These are phyloP conservation scores for Collybia sordida DNA, from an alignment of 768 basidiomycete species.

Conservation along the genomic window DNA sequence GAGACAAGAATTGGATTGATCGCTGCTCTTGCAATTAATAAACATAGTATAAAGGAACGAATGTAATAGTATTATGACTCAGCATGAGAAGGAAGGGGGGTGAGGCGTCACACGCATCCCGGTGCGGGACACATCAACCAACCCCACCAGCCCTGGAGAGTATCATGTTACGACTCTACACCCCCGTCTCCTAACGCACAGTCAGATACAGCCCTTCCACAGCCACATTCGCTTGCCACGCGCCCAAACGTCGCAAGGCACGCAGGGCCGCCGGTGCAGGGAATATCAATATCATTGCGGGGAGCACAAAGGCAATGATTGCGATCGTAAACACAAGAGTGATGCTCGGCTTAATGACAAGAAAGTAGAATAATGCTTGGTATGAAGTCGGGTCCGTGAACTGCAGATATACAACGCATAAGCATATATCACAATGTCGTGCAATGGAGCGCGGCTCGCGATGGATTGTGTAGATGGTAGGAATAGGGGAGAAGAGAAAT, in stretches of 20 bases:
- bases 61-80: too few species aligned
- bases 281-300: constrained; percentile 56
- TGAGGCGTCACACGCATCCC: too few species aligned
- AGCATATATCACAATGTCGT: too few species aligned
- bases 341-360: constrained; percentile 83
- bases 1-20: too few species aligned
- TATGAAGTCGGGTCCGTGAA: constrained; percentile 83
- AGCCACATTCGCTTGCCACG: constrained; percentile 84
- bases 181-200: constrained; percentile 37
- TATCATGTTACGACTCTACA: too few species aligned
- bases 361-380: constrained; percentile 85
- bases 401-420: constrained; percentile 29
- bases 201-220: constrained; percentile 64
- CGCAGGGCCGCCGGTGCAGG: constrained; percentile 71
- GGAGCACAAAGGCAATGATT: constrained; percentile 55
- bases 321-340: constrained; percentile 63
- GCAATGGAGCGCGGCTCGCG: too few species aligned
- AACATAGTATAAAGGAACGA: too few species aligned
- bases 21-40: too few species aligned
- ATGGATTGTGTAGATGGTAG: too few species aligned
- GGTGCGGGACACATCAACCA: too few species aligned
- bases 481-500: neutral
- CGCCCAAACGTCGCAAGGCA: constrained; percentile 62
- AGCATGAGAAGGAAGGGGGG: too few species aligned
- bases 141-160: too few species aligned